Evolutionary conservation across 2,329 filamentous ascomycete species (phyloP), one percentile per base, ranked within the genome.

Genomic region (Fusarium succisae): DNA sequence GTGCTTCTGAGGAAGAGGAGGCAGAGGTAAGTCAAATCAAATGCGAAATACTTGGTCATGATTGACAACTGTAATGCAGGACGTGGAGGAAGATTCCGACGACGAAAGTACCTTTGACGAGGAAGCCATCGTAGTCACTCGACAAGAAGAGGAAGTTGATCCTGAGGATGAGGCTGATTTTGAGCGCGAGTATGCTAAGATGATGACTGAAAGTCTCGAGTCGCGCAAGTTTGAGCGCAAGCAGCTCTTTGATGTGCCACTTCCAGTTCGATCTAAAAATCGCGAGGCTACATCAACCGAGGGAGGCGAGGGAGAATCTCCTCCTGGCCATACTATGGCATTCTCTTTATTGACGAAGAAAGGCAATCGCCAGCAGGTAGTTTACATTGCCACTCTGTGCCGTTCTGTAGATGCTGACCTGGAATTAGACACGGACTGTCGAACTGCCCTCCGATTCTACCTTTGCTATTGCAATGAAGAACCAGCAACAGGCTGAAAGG

Each of bases 181-280:
- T 81, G 97, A 99, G 80, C 94, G 96, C 77, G 96, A 98, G 83
- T 96, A 98, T 82, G 95, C 96, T 43, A 98, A 97, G 83, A 93
- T 99, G 90, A 98, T 99, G 96, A 90, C 95, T 57, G 96, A 99
- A 82, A 98, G 96, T 84, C 86, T 98, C 78, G 96, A 99, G 76
- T 97, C 96, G 9, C 91, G 96, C 77, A 98, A 98, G 79, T 97
- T 98, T 76, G 96, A 99, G 80, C 93, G 96, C 71, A 98, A 98
- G 83, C 91, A 94, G 35, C 89, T 96, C 58, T 98, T 99, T 79
- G 97, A 99, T 81, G 94, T 98, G n/a, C 95, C 97, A 3, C 85
- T 99, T n/a, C 96, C 96, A 1, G 95, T 99, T 84, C 93, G 94
- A 63, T 82, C 88, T 32, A 91, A 91, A 81, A 86, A 86, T 56